Base-by-base conservation (phyloP, 2,329 filamentous ascomycete species). In the Alternaria sp. region DNA sequence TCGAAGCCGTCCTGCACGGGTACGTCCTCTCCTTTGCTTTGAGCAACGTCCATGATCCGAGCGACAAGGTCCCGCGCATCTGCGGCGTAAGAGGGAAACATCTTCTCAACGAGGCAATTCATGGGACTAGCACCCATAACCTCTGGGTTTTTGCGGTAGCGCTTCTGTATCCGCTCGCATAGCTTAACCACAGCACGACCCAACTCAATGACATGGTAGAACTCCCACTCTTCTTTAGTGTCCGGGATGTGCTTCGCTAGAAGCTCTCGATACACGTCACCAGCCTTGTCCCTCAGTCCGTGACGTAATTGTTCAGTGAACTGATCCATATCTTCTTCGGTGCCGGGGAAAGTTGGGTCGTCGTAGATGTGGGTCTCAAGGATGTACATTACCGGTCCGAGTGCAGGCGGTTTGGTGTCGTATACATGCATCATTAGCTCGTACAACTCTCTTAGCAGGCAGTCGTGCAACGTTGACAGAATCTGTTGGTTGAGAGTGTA, bases 1-100 rank as follows among this genome's bases (percentile, higher is more conserved):
- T 96, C 92, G 77, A 99, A 98, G 0, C 95, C 96, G 78, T 99
- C 96, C 74, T 97, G 88, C 25, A 98, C 88, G 43, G 91, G 90
- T 52, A 98, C 89, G 71, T 97, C 93, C 59, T 89, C 86, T 13
- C 88, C 89, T 56, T 86, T 88, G 32, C 88, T 86, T 68, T 91
- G 87, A 21, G 91, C 89, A 57, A 90, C 86, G 62, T 91, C 86
- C 68, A 98, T 85, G 65, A 98, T 96, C 59, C 91, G 87, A 68
- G 89, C 86, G 45, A 98, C 90, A 68, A 99, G 89, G 72, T 95
- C 93, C 66, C 91, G 88, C 6, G 93, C 92, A 79, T 99, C 95
- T 67, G 92, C 89, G 61, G 97, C 94, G 77, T 97, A 98, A 64
- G 91, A 91, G 1, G 96, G 96, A 62, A 98, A 91, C 58, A 96